A percentile compares a stretch with the other conserved stretches of the same genome.
phyloP scores from a whole-genome alignment of 331 rosid genomes.

The Rosa hybrid region DNA sequence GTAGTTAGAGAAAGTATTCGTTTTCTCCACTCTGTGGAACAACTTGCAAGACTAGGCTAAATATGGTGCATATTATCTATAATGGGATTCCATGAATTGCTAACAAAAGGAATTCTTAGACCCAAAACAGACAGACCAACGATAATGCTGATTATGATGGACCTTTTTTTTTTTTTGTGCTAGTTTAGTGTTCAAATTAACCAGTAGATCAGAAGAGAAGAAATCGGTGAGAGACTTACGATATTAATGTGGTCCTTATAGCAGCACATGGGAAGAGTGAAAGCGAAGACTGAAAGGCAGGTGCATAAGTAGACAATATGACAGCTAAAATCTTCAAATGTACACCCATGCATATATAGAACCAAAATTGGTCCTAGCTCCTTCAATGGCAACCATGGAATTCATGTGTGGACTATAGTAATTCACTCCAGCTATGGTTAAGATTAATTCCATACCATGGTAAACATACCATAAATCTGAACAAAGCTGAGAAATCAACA shows the following conservation, averaged over 20 bases:
- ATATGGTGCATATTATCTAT: not conserved
- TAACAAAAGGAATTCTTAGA: not conserved
- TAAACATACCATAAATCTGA: slow-evolving; percentile 10
- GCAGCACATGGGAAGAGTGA: slow-evolving; percentile 58
- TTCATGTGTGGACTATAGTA: slow-evolving; percentile 48
- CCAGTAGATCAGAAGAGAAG: not conserved
- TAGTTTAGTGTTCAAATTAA: not conserved
- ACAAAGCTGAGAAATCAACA: not conserved
- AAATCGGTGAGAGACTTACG: not conserved
- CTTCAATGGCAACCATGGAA: slow-evolving; percentile 38
- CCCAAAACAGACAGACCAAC: not conserved
- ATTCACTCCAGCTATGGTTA: slow-evolving; percentile 40
- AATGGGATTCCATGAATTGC: not conserved
- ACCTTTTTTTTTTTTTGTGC: not conserved
- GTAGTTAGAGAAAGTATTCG: not conserved
- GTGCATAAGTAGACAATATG: slow-evolving; percentile 47
- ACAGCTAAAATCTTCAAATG: slow-evolving; percentile 50
- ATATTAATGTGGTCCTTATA: slow-evolving; percentile 49
- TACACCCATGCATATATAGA: not conserved
- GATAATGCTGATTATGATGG: slow-evolving; percentile 3
- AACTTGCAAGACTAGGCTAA: slow-evolving; percentile 7
- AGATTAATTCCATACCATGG: slow-evolving; percentile 29
- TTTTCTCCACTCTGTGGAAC: slow-evolving; percentile 5
- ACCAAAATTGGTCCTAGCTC: slow-evolving; percentile 25
- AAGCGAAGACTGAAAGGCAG: slow-evolving; percentile 9